Percentiles rank a stretch among this genome's conserved stretches.
These are phyloP conservation scores for Bipolaris zeicola DNA, from an alignment of 2,329 filamentous ascomycete genomes.

Conservation along the genomic window DNA sequence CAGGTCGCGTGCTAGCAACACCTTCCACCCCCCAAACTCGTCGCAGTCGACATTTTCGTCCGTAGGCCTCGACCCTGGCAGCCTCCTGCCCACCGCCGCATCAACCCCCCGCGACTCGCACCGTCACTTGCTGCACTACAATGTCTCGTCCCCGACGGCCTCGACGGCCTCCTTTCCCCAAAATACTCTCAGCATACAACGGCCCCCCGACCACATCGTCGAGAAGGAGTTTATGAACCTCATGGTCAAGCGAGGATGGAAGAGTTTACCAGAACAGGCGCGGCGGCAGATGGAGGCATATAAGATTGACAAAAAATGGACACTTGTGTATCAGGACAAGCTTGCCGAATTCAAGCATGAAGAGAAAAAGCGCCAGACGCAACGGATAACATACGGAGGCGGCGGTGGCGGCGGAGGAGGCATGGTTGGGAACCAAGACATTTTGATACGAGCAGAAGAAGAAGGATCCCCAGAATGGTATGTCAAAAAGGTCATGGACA, in stretches of 20 bases:
- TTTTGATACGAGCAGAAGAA: constrained; percentile 82
- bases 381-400: constrained; percentile 66
- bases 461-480: constrained; percentile 98
- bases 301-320: constrained; percentile 95
- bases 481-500: constrained; percentile 95
- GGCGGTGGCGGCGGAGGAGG: constrained; percentile 5
- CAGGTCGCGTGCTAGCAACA: constrained; percentile 58
- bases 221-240: constrained; percentile 90
- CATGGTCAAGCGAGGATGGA: constrained; percentile 98
- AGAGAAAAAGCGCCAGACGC: constrained; percentile 81
- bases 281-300: constrained; percentile 96
- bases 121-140: constrained; percentile 49
- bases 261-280: constrained; percentile 93
- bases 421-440: constrained; percentile 54
- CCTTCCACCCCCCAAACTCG: constrained; percentile 61
- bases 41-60: constrained; percentile 60
- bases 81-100: constrained; percentile 46
- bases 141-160: constrained; percentile 54
- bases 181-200: constrained; percentile 67
- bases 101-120: constrained; percentile 51
- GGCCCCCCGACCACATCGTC: constrained; percentile 78
- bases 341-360: constrained; percentile 93
- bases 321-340: constrained; percentile 90
- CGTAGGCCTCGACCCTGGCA: constrained; percentile 50
- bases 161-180: constrained; percentile 58